Evolutionary conservation across 2,329 filamentous ascomycete species (phyloP).

Genomic region (Sporothrix luriei): DNA sequence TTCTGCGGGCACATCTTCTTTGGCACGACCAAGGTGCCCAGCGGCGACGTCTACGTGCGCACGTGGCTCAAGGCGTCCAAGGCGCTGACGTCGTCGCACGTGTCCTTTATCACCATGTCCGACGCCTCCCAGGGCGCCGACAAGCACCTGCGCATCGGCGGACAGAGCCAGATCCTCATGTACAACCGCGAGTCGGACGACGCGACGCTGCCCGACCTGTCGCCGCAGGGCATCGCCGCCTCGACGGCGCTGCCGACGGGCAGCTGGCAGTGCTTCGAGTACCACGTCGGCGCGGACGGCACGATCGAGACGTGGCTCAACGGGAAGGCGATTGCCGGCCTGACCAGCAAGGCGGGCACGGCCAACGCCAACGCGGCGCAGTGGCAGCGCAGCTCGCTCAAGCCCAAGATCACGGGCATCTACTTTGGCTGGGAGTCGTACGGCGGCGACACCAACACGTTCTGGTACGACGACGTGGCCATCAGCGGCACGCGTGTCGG

Average conservation of each 20-base stretch:
- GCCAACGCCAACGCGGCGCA: slow-evolving; percentile 55
- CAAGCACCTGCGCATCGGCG: slow-evolving; percentile 65
- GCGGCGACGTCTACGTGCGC: slow-evolving; percentile 50
- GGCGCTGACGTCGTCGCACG: slow-evolving; percentile 61
- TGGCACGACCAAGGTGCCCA: slow-evolving; percentile 59
- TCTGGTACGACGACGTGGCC: slow-evolving; percentile 64
- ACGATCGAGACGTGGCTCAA: slow-evolving; percentile 64
- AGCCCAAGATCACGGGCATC: slow-evolving; percentile 57
- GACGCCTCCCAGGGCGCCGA: slow-evolving; percentile 58
- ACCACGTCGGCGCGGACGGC: slow-evolving; percentile 61
- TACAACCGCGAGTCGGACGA: slow-evolving; percentile 66
- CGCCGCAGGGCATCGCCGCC: slow-evolving; percentile 59
- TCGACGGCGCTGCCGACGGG: slow-evolving; percentile 55
- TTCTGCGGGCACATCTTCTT: slow-evolving; percentile 65
- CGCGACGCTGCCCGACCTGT: slow-evolving; percentile 63
- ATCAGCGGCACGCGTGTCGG: slow-evolving; percentile 54
- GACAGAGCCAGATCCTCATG: slow-evolving; percentile 63
- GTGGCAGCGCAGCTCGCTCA: slow-evolving; percentile 55
- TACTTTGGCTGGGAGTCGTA: slow-evolving; percentile 68
- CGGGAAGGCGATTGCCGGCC: slow-evolving; percentile 53
- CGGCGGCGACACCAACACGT: slow-evolving; percentile 61
- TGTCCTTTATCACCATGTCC: slow-evolving; percentile 66
- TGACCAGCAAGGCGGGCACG: slow-evolving; percentile 52
- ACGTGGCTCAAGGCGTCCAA: slow-evolving; percentile 55
- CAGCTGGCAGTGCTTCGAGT: slow-evolving; percentile 63